phyloP scores from a whole-genome alignment of 1,284 basidiomycete genomes.

The Sporisorium scitamineum region DNA sequence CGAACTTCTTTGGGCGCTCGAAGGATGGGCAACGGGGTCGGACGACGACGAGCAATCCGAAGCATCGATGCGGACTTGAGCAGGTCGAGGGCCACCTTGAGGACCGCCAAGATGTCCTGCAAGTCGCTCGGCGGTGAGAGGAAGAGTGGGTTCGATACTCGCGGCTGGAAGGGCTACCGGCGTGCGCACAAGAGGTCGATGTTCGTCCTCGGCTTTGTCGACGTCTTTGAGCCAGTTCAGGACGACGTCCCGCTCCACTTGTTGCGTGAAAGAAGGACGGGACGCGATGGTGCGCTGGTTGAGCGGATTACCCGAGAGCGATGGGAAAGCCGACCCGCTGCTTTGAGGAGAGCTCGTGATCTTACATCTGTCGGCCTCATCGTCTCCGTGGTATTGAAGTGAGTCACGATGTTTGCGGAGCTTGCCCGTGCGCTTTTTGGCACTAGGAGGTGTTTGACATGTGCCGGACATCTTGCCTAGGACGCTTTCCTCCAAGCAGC shows the following conservation, averaged over 20 bases:
- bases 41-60: not conserved
- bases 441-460: not conserved
- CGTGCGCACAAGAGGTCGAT: not conserved
- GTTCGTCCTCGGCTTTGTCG: not conserved
- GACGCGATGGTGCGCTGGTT: not conserved
- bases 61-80: not conserved
- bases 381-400: not conserved
- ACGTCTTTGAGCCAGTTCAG: slow-evolving; percentile 10
- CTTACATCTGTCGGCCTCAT: not conserved
- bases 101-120: slow-evolving; percentile 1
- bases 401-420: not conserved
- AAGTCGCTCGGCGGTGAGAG: slow-evolving; percentile 8
- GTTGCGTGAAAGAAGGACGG: not conserved
- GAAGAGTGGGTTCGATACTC: not conserved
- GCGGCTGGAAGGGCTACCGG: not conserved
- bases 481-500: not conserved
- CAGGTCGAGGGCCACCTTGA: not conserved
- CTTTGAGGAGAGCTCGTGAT: not conserved
- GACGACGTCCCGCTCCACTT: not conserved
- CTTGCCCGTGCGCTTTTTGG: not conserved
- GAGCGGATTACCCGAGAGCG: not conserved
- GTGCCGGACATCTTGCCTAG: not conserved
- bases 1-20: not conserved
- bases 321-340: not conserved
- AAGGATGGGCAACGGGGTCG: not conserved